These are phyloP conservation scores for Aspergillus hancockii DNA, from an alignment of 495 filamentous ascomycete species.

Conservation along the genomic window DNA sequence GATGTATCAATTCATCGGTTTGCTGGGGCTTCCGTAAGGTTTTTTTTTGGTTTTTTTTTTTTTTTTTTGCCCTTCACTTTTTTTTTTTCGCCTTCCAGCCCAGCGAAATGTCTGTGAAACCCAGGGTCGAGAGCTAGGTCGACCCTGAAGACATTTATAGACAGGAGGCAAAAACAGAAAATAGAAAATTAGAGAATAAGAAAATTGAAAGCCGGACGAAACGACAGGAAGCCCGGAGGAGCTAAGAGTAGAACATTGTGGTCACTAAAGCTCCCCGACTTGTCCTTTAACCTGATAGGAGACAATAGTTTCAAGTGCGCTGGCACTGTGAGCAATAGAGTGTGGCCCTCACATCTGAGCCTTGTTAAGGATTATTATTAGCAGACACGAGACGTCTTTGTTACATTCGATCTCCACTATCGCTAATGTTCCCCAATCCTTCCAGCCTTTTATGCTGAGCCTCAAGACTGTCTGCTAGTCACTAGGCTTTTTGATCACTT, in stretches of 20 bases:
- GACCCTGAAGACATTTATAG: too few relatives aligned
- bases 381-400: slow-evolving; percentile 7
- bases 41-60: neutral
- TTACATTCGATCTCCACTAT: slow-evolving; percentile 9
- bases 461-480: slow-evolving; percentile 2
- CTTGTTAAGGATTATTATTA: slow-evolving; percentile 7
- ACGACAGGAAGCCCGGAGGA: neutral
- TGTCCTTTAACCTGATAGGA: neutral
- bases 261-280: slow-evolving; percentile 3
- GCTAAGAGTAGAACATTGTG: neutral
- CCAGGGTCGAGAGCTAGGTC: neutral
- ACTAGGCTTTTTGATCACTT: neutral
- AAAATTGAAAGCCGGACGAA: neutral
- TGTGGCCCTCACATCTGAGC: neutral
- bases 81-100: neutral
- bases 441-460: slow-evolving; percentile 10
- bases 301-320: slow-evolving; percentile 5
- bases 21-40: neutral
- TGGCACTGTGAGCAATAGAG: neutral
- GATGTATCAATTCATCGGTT: neutral
- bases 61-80: neutral
- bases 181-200: neutral
- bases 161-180: neutral
- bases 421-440: slow-evolving; percentile 1
- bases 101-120: neutral